Conservation (phyloP, 352 stramenopile species). For the Phytophthora cactorum region DNA sequence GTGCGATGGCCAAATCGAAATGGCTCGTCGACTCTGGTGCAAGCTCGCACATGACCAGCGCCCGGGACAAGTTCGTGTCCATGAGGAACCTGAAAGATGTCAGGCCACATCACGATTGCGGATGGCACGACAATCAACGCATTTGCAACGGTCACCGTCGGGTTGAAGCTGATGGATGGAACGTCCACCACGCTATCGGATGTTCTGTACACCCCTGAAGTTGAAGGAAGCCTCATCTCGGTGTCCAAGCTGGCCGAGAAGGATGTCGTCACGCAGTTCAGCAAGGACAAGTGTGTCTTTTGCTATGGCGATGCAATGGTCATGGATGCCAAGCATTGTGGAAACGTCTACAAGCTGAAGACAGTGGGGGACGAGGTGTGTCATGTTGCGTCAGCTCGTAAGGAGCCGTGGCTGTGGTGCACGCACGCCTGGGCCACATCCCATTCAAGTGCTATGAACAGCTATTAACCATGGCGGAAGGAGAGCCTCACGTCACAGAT, state of each 20-base stretch:
- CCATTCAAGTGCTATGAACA: constrained; percentile 19
- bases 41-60: too few species aligned
- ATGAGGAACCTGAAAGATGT: constrained; percentile 14
- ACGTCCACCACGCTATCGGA: neutral
- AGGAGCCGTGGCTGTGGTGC: neutral
- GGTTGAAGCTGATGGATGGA: too few species aligned
- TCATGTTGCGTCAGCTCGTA: neutral
- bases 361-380: neutral
- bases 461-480: constrained; percentile 15
- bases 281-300: constrained; percentile 27
- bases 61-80: constrained; percentile 27
- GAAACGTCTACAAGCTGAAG: neutral
- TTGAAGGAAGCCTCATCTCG: constrained; percentile 13
- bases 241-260: constrained; percentile 16
- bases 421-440: neutral
- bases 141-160: too few species aligned
- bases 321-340: neutral
- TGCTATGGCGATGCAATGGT: neutral
- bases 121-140: constrained; percentile 2
- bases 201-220: constrained; percentile 8
- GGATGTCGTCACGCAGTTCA: constrained; percentile 12
- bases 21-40: constrained; percentile 27
- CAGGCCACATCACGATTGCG: constrained; percentile 9
- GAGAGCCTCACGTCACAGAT: neutral
- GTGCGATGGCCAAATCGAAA: constrained; percentile 5